Conservation (phyloP, 306 rosid species). For the Fragaria ananassa region DNA sequence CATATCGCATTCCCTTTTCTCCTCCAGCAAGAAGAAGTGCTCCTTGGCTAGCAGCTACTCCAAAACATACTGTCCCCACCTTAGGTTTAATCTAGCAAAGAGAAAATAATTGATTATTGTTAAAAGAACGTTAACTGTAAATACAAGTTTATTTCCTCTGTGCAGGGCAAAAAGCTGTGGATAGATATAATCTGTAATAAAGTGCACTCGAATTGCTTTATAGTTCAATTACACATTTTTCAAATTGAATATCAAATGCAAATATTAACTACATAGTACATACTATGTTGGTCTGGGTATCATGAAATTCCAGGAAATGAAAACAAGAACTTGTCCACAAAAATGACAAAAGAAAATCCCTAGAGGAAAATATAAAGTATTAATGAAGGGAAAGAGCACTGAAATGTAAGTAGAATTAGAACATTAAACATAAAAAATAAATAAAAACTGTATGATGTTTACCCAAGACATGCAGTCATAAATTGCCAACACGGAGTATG, state of each 20-base stretch:
- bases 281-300: not conserved
- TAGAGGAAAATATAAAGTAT: not conserved
- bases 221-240: not conserved
- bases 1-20: conserved; percentile 94
- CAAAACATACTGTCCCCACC: conserved; percentile 92
- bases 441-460: conserved; percentile 26
- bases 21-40: conserved; percentile 99
- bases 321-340: not conserved
- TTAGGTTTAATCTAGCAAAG: conserved; percentile 83
- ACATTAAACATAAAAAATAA: not conserved
- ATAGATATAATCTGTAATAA: not conserved
- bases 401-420: not conserved
- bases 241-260: not conserved
- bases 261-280: not conserved
- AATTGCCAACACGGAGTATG: conserved; percentile 84
- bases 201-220: not conserved
- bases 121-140: conserved; percentile 15
- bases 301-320: not conserved
- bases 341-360: not conserved
- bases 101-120: not conserved
- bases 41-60: conserved; percentile 98
- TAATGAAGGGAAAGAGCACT: not conserved
- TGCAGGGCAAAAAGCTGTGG: not conserved
- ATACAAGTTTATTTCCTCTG: not conserved
- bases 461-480: conserved; percentile 99